Conservation (phyloP, 2,329 filamentous ascomycete genomes). For the Ceratocystiopsis sp. region DNA sequence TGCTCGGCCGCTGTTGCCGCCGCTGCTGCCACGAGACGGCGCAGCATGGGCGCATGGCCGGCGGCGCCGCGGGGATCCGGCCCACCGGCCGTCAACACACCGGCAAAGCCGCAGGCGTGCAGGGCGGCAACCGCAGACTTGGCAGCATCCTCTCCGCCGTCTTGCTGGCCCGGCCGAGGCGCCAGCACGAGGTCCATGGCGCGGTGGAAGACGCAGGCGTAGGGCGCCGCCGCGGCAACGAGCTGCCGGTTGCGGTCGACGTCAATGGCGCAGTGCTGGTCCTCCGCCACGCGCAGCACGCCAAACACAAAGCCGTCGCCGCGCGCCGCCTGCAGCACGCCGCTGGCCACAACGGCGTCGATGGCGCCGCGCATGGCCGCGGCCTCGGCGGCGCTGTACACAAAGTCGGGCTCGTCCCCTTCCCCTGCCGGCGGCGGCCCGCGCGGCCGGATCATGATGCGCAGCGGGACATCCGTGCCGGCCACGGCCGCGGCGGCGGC, state of each 20-base stretch:
- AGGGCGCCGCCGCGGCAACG: constrained; percentile 23
- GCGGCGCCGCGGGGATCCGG: constrained; percentile 18
- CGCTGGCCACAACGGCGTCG: constrained; percentile 18
- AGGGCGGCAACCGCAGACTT: constrained; percentile 19
- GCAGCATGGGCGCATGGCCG: constrained; percentile 22
- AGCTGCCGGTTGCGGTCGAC: constrained; percentile 22
- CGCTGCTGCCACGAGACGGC: constrained; percentile 15
- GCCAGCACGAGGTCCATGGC: constrained; percentile 33
- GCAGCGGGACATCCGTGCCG: constrained; percentile 21
- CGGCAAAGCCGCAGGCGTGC: constrained; percentile 27
- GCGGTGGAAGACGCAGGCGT: constrained; percentile 34
- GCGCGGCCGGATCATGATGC: constrained; percentile 38
- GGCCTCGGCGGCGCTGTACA: constrained; percentile 29
- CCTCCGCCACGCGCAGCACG: constrained; percentile 16
- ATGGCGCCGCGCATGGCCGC: constrained; percentile 25
- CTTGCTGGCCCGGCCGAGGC: not conserved
- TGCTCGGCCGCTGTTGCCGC: constrained; percentile 6
- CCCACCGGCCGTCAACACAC: constrained; percentile 36
- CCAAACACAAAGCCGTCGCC: constrained; percentile 44
- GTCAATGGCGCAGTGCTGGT: constrained; percentile 20
- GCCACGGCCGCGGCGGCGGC: constrained; percentile 9
- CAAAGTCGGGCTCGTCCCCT: constrained; percentile 22
- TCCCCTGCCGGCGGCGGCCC: constrained; percentile 16
- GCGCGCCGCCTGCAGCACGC: constrained; percentile 19
- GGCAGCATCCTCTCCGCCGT: constrained; percentile 4